Evolutionary conservation across 441 rosid species (phyloP).

Genomic region (Mallotus japonicus): DNA sequence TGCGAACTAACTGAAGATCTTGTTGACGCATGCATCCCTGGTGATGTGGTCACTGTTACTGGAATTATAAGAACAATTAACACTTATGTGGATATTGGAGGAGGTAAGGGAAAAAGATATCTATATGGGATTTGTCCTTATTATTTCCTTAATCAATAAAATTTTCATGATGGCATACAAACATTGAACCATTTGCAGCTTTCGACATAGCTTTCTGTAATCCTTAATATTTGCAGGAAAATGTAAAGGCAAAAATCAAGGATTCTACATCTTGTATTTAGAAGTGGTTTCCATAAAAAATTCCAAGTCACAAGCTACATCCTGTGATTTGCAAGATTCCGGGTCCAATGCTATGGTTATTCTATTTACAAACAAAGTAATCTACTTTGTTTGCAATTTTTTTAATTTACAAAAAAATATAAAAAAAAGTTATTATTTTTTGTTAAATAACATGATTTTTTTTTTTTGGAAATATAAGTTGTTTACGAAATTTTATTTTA

Average conservation of each 20-base stretch:
- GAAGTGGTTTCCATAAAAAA: conserved; percentile 86
- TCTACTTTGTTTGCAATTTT: no score
- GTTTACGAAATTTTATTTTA: no score
- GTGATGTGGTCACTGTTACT: conserved; percentile 96
- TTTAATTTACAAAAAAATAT: no score
- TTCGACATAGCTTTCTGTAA: conserved; percentile 12
- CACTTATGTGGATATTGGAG: conserved; percentile 91
- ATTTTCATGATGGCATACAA: neutral
- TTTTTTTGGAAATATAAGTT: no score
- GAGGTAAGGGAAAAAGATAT: conserved; percentile 54
- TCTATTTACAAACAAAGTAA: no score
- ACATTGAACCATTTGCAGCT: conserved; percentile 15
- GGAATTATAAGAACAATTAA: conserved; percentile 89
- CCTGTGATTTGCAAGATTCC: conserved; percentile 57
- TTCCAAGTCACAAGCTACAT: conserved; percentile 69
- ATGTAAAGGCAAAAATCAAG: conserved; percentile 85
- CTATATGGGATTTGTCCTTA: neutral
- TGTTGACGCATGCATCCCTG: conserved; percentile 91
- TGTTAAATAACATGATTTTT: no score
- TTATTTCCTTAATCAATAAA: neutral
- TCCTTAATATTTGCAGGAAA: conserved; percentile 56
- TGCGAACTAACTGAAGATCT: conserved; percentile 96
- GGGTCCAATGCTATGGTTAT: conserved; percentile 29
- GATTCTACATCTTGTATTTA: conserved; percentile 83
- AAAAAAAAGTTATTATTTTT: no score